These are phyloP conservation scores for Myrmaecium sp. DNA, from an alignment of 2,329 filamentous ascomycete species.

Conservation along the genomic window DNA sequence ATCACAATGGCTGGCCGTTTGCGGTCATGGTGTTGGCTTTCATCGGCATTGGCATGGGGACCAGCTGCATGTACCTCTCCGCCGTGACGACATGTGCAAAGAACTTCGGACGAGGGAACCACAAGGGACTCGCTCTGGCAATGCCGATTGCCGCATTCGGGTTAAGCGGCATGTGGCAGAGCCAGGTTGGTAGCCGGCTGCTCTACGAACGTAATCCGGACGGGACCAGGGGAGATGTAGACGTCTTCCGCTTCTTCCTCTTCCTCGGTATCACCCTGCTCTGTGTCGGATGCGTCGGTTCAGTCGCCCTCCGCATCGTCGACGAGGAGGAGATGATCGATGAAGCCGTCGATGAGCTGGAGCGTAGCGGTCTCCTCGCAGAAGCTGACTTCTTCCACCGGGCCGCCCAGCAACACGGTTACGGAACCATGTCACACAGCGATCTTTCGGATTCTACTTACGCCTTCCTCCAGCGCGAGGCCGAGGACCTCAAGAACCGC, in stretches of 20 bases:
- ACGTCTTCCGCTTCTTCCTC: constrained; percentile 75
- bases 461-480: constrained; percentile 26
- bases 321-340: constrained; percentile 80
- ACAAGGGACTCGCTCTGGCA: constrained; percentile 77
- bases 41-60: constrained; percentile 64
- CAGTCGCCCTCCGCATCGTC: constrained; percentile 58
- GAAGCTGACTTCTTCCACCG: constrained; percentile 56
- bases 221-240: constrained; percentile 42
- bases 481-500: constrained; percentile 27
- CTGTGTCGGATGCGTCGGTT: constrained; percentile 53
- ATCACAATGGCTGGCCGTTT: constrained; percentile 54
- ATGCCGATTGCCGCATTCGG: constrained; percentile 86
- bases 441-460: constrained; percentile 30
- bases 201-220: constrained; percentile 53
- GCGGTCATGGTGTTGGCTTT: constrained; percentile 75
- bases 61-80: constrained; percentile 74
- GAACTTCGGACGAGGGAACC: constrained; percentile 83
- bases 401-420: constrained; percentile 36
- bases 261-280: constrained; percentile 63
- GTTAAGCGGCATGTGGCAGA: constrained; percentile 88
- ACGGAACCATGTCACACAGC: constrained; percentile 42
- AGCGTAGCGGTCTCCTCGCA: constrained; percentile 67
- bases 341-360: constrained; percentile 77
- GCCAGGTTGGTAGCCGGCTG: constrained; percentile 65
- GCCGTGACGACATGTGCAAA: constrained; percentile 94